phyloP scores from a whole-genome alignment of 768 basidiomycete genomes.

The Naganishia onofrii region DNA sequence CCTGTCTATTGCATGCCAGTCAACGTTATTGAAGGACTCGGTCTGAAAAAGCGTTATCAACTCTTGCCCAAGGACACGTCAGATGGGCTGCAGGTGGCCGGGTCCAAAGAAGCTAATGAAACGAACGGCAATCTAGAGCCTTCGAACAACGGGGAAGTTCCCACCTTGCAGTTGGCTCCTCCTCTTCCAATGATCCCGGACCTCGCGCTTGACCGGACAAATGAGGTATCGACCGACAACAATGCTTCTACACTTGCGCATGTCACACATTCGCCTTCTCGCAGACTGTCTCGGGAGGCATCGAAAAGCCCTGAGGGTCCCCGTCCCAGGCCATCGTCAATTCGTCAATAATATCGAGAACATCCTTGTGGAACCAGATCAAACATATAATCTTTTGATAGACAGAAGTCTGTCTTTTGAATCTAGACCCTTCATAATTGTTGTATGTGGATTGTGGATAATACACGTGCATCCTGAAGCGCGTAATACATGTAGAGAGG shows the following conservation, averaged over 20 bases:
- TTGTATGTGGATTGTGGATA: neutral
- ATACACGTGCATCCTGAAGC: neutral
- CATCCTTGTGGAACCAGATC: neutral
- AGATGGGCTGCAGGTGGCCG: neutral
- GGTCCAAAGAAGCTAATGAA: too few relatives aligned
- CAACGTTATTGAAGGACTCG: slow-evolving; percentile 64
- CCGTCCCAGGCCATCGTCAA: neutral
- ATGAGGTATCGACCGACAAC: neutral
- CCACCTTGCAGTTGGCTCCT: neutral
- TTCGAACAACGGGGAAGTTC: neutral
- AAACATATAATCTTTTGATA: neutral
- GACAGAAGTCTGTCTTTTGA: neutral
- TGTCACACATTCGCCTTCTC: neutral
- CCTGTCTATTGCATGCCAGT: slow-evolving; percentile 97
- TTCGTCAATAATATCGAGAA: neutral
- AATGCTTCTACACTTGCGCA: neutral
- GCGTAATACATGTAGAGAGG: too few relatives aligned
- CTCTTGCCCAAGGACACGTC: slow-evolving; percentile 22
- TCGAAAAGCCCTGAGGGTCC: neutral
- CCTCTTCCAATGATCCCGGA: neutral
- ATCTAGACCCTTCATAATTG: neutral
- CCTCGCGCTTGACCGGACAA: neutral
- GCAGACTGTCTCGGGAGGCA: neutral
- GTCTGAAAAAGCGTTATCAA: slow-evolving; percentile 55
- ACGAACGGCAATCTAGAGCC: neutral